These are phyloP conservation scores for Salix dunnii DNA, from an alignment of 345 rosid genomes.

Conservation along the genomic window DNA sequence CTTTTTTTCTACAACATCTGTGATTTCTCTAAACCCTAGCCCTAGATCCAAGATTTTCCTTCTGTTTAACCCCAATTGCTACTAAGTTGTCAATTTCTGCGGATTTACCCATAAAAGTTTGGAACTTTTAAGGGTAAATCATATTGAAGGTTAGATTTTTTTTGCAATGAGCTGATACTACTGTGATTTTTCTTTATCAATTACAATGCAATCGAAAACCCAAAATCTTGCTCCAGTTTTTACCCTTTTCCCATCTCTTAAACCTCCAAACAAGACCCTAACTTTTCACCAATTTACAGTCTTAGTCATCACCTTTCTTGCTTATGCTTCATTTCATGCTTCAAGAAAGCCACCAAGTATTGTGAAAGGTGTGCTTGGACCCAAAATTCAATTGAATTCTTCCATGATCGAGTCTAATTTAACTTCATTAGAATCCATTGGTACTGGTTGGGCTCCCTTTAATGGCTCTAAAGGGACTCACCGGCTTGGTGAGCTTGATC, in stretches of 20 bases:
- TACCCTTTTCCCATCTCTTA: slow-evolving; percentile 52
- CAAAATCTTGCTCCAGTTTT: slow-evolving; percentile 47
- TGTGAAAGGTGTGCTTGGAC: slow-evolving; percentile 86
- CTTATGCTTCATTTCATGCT: slow-evolving; percentile 91
- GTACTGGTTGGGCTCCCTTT: slow-evolving; percentile 81
- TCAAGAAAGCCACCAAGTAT: slow-evolving; percentile 96
- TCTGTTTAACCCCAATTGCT: not conserved
- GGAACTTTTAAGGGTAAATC: not conserved
- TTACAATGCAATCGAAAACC: slow-evolving; percentile 37
- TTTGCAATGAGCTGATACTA: not conserved
- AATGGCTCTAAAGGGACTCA: slow-evolving; percentile 60
- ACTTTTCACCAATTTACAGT: slow-evolving; percentile 57
- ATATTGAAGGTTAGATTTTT: too few relatives aligned
- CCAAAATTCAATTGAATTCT: slow-evolving; percentile 33
- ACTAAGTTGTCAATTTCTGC: too few relatives aligned
- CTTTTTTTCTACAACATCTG: not conserved
- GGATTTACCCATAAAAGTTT: not conserved
- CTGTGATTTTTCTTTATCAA: not conserved
- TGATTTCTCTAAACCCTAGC: not conserved
- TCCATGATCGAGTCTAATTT: slow-evolving; percentile 1
- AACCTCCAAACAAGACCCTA: slow-evolving; percentile 58
- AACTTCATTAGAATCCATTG: slow-evolving; percentile 18
- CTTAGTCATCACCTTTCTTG: slow-evolving; percentile 64
- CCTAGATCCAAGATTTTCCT: not conserved
- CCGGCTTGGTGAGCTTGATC: slow-evolving; percentile 89